Conservation (phyloP, 768 basidiomycete genomes). For the Neoboletus magnificus region DNA sequence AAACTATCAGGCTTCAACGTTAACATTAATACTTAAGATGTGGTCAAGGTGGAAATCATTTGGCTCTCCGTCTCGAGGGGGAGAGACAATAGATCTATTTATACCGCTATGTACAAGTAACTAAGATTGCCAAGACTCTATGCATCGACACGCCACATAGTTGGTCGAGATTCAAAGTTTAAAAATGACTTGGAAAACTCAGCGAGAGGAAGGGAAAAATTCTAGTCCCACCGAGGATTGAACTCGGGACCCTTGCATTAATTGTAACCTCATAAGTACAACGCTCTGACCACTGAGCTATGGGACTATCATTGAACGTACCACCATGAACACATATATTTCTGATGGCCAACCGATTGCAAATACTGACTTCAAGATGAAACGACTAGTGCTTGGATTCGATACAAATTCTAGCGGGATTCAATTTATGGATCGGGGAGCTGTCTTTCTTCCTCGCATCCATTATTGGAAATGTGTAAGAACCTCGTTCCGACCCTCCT, state of each 20-base stretch:
- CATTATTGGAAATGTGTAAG: constrained; percentile 45
- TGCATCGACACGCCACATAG: neutral
- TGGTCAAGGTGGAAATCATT: neutral
- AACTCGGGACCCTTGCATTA: constrained; percentile 62
- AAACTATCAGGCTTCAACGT: neutral
- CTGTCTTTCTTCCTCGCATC: constrained; percentile 40
- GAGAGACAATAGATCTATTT: neutral
- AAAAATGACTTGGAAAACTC: neutral
- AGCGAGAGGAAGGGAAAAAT: constrained; percentile 24
- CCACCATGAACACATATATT: neutral
- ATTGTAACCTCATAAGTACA: constrained; percentile 57
- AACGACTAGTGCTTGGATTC: neutral
- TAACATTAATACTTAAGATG: neutral
- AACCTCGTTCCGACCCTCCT: constrained; percentile 70
- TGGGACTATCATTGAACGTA: constrained; percentile 35
- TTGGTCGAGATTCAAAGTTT: neutral
- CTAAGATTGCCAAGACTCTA: neutral
- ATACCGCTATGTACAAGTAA: neutral
- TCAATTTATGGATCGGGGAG: constrained; percentile 26
- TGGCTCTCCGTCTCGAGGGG: neutral
- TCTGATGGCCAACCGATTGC: neutral
- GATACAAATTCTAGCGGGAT: neutral
- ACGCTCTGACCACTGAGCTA: constrained; percentile 63
- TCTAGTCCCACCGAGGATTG: constrained; percentile 61
- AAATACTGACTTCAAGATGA: neutral